A percentile compares a stretch with the other conserved stretches of the same genome.
phyloP scores from a whole-genome alignment of 2,329 filamentous ascomycete species.

The Talaromyces sp. region DNA sequence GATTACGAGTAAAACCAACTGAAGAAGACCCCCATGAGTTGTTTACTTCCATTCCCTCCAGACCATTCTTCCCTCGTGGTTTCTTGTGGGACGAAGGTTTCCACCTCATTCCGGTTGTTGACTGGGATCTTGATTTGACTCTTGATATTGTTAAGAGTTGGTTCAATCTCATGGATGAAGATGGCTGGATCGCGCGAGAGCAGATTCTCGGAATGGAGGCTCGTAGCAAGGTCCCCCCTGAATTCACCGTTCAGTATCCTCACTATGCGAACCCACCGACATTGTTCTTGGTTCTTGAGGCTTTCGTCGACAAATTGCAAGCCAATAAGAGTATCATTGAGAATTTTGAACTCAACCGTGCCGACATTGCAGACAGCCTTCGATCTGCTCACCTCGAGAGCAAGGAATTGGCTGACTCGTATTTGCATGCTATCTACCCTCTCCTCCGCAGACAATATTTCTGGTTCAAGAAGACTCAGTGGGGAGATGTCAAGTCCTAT shows the following conservation, averaged over 20 bases:
- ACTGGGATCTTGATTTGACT: constrained; percentile 90
- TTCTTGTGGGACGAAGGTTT: constrained; percentile 99
- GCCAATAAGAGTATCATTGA: constrained; percentile 34
- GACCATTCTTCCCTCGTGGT: constrained; percentile 92
- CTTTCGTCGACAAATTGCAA: constrained; percentile 75
- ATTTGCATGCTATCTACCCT: constrained; percentile 76
- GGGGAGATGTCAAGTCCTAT: constrained; percentile 84
- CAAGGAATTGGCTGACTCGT: constrained; percentile 63
- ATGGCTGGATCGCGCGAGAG: constrained; percentile 96
- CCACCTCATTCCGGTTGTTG: constrained; percentile 82
- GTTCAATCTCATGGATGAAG: constrained; percentile 93
- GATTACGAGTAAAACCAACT: constrained; percentile 63
- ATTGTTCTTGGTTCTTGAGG: constrained; percentile 82
- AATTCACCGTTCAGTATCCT: constrained; percentile 94
- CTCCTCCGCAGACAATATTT: constrained; percentile 83
- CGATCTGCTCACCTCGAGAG: constrained; percentile 66
- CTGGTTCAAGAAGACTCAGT: constrained; percentile 93
- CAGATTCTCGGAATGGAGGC: constrained; percentile 91
- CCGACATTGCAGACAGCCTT: constrained; percentile 43
- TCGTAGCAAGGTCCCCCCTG: constrained; percentile 84
- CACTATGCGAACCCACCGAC: constrained; percentile 98
- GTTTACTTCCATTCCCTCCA: constrained; percentile 85
- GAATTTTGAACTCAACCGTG: constrained; percentile 22
- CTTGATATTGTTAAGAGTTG: constrained; percentile 88
- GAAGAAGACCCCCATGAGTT: constrained; percentile 81